Conservation (phyloP, 805 yeast genomes). For the Candida maltosa region DNA sequence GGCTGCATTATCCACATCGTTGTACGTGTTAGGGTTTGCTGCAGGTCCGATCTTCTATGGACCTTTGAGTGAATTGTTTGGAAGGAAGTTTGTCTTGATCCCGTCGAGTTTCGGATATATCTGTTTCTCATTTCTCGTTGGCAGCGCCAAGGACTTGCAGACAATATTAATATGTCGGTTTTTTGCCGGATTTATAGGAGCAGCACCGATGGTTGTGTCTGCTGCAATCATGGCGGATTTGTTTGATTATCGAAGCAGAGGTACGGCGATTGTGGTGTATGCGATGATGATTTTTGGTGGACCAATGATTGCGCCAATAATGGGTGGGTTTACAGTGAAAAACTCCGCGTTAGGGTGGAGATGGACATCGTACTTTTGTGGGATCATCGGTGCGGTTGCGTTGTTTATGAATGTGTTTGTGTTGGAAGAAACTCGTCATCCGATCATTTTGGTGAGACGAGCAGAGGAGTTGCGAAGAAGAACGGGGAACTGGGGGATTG, state of each 20-base stretch:
- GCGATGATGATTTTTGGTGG: slow-evolving; percentile 71
- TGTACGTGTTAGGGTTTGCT: slow-evolving; percentile 91
- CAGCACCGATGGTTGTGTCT: slow-evolving; percentile 79
- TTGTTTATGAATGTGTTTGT: slow-evolving; percentile 26
- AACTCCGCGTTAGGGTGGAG: slow-evolving; percentile 48
- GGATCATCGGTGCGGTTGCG: slow-evolving; percentile 32
- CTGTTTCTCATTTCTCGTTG: slow-evolving; percentile 58
- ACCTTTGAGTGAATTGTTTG: slow-evolving; percentile 25
- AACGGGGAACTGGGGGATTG: slow-evolving; percentile 37
- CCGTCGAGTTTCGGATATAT: slow-evolving; percentile 36
- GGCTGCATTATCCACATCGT: slow-evolving; percentile 70
- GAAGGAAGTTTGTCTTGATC: slow-evolving; percentile 42
- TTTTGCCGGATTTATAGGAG: slow-evolving; percentile 77
- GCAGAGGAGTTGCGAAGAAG: slow-evolving; percentile 35
- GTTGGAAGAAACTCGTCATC: slow-evolving; percentile 40
- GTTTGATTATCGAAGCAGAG: slow-evolving; percentile 63
- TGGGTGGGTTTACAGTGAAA: slow-evolving; percentile 39
- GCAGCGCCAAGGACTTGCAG: slow-evolving; percentile 75
- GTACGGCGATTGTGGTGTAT: slow-evolving; percentile 69
- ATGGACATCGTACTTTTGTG: slow-evolving; percentile 52
- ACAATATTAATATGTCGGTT: slow-evolving; percentile 75
- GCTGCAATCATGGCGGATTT: slow-evolving; percentile 87
- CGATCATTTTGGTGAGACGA: slow-evolving; percentile 25
- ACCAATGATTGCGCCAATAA: slow-evolving; percentile 78
- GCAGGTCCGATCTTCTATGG: slow-evolving; percentile 88